Evolutionary conservation across 2,329 filamentous ascomycete genomes (phyloP).

Genomic region (Cladosporium austrohemisphaericum): DNA sequence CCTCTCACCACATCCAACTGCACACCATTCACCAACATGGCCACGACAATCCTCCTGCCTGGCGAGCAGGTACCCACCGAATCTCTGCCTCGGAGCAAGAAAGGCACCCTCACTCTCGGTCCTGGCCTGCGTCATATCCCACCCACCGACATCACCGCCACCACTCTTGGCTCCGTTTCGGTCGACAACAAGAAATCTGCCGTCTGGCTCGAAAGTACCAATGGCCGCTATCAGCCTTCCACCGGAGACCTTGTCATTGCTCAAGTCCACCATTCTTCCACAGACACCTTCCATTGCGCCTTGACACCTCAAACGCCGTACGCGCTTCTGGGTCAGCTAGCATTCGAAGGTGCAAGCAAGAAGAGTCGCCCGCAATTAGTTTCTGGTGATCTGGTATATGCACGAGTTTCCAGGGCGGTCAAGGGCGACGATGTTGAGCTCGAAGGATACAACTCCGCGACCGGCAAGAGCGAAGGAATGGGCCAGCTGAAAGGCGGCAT

Average conservation of each 20-base stretch:
- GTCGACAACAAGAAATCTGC: conserved; percentile 70
- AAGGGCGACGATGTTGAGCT: conserved; percentile 85
- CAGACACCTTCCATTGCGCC: conserved; percentile 75
- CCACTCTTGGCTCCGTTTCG: conserved; percentile 63
- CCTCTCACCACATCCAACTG: not conserved
- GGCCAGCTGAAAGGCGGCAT: conserved; percentile 82
- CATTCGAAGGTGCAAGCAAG: conserved; percentile 90
- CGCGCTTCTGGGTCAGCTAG: conserved; percentile 75
- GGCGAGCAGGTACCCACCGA: conserved; percentile 69
- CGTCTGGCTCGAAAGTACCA: conserved; percentile 67
- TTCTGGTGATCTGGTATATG: conserved; percentile 79
- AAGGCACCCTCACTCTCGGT: conserved; percentile 69
- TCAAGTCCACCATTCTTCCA: conserved; percentile 70
- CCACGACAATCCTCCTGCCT: conserved; percentile 65
- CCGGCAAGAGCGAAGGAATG: conserved; percentile 83
- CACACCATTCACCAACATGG: not conserved
- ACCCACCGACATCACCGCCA: conserved; percentile 67
- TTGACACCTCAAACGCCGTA: conserved; percentile 61
- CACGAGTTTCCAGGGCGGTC: conserved; percentile 72
- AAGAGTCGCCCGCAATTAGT: conserved; percentile 81
- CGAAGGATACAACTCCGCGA: conserved; percentile 80
- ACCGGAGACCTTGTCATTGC: conserved; percentile 86
- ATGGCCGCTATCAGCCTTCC: conserved; percentile 74
- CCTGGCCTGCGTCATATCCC: conserved; percentile 80
- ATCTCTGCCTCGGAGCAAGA: conserved; percentile 63